Evolutionary conservation across 2,329 filamentous ascomycete genomes (phyloP), one percentile per base, ranked within the genome.

Genomic region (Scedosporium minutisporum): DNA sequence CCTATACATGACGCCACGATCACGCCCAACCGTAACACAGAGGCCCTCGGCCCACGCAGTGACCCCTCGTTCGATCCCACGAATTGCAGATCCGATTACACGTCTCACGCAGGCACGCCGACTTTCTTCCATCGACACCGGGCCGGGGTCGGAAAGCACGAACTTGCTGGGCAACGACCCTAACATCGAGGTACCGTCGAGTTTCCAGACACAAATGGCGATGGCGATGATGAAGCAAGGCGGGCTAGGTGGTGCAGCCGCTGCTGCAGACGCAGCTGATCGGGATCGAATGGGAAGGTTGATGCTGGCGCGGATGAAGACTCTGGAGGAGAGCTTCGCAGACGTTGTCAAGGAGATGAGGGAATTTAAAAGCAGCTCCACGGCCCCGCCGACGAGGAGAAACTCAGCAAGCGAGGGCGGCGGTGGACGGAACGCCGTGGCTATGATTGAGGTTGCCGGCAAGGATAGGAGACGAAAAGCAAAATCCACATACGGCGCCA

Each of bases 301-400:
- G 57, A 89, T 97, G 74, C 78, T 97, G 57, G 91, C 91, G 7
- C 82, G 91, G 41, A 97, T 97, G 91, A 95, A 95, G 72, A 93
- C 89, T 6, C 80, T 97, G 2, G 93, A 97, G 72, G 91, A 96
- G 74, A 89, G 92, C 14, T 93, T 97, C 72, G 83, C 89, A 2
- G 91, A 96, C 64, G 87, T 96, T n/a, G 84, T 92, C 63, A 86
- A 85, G 65, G 91, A 95, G 73, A 87, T 96, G 72, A 86, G 89
- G 65, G 84, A 86, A 65, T 76, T 84, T 71, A 84, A 78, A 74
- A 75, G 73, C 57, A 76, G 74, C 46, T 77, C 76, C 33, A 78
- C 76, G n/a, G 74, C 74, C 41, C 76, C 78, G 3, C 76, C 78
- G 2, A 82, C 81, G 6, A 76, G 78, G 29, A 77, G 79, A 60